Conservation (phyloP, 2,329 filamentous ascomycete genomes). For the Blumeriella jaapii region DNA sequence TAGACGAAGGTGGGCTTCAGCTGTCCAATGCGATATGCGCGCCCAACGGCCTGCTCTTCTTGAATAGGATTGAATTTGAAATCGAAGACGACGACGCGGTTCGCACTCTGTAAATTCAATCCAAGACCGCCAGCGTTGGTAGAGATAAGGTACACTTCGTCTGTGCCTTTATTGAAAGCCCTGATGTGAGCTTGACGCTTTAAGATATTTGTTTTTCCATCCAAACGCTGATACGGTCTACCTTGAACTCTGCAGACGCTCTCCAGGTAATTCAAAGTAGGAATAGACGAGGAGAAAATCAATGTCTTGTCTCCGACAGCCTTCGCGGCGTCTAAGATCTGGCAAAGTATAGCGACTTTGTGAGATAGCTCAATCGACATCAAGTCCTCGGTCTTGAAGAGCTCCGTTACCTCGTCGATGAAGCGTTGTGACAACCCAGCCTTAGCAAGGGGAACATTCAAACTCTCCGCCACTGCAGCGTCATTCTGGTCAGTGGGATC, state of each 20-base stretch:
- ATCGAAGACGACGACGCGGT: constrained; percentile 78
- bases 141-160: constrained; percentile 66
- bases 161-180: constrained; percentile 49
- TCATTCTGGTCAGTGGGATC: constrained; percentile 11
- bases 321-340: constrained; percentile 57
- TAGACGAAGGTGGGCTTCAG: constrained; percentile 74
- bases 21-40: constrained; percentile 79
- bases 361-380: constrained; percentile 45
- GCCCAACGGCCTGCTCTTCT: constrained; percentile 79
- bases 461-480: constrained; percentile 11
- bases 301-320: constrained; percentile 59
- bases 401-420: constrained; percentile 28
- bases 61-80: constrained; percentile 68
- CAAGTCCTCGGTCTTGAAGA: constrained; percentile 29
- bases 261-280: constrained; percentile 59
- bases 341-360: constrained; percentile 55
- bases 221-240: constrained; percentile 46
- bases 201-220: constrained; percentile 48
- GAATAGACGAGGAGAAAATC: constrained; percentile 65
- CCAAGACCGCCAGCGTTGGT: constrained; percentile 74
- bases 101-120: constrained; percentile 74
- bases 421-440: constrained; percentile 19
- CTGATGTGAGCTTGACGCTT: constrained; percentile 54
- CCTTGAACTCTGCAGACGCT: constrained; percentile 38
- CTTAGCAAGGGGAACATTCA: constrained; percentile 22